Evolutionary conservation across 202 grass and related monocot species (phyloP), one percentile per base, ranked within the genome.

Genomic region (Bolboschoenoplectus hybrid): DNA sequence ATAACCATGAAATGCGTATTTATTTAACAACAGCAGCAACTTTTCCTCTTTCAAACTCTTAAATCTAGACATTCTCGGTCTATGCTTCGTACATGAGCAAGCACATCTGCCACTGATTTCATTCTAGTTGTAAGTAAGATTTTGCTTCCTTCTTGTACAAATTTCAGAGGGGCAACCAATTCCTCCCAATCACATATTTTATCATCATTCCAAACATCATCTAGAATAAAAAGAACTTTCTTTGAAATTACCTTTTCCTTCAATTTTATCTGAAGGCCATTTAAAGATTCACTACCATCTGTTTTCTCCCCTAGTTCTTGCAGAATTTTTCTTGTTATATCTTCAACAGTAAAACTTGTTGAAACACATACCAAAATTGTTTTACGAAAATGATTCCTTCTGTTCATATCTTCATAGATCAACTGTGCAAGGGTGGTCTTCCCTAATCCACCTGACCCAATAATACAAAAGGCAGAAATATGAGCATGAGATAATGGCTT

Each of bases 351-450:
- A 40, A 88, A 97, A 73, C 71, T 86, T 50, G 90, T 87, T 16
- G 91, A 92, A 80, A 94, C 92, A 86, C 89, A 89, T 9, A 97
- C 39, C 94, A 92, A 97, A 67, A 97, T 64, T 78, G 74, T 86
- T 84, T 89, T 67, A 14, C 89, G 71, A 80, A 97, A 97, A 73
- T 92, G 55, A 2, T 89, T 74, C 19, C 89, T 89, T 19, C 87
- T 73, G 81, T 78, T 91, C 40, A 76, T 7, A 65, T 97, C 92
- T 12, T 94, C 89, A 84, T 86, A 94, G 20, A 92, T 85, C 13
- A 91, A 73, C 57, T 97, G 90, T 72, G 88, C 44, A 34, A 97
- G 89, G 44, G 94, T 94, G 0, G 92, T 97, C 82, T 97, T 94
- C 38, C 94, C 92, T 58, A 97, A 53, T 13, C 94, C 92, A 7